Evolutionary conservation across 1,139 yeast species (phyloP), one percentile per base, ranked within the genome.

Genomic region (Nakaseomyces glabratus): DNA sequence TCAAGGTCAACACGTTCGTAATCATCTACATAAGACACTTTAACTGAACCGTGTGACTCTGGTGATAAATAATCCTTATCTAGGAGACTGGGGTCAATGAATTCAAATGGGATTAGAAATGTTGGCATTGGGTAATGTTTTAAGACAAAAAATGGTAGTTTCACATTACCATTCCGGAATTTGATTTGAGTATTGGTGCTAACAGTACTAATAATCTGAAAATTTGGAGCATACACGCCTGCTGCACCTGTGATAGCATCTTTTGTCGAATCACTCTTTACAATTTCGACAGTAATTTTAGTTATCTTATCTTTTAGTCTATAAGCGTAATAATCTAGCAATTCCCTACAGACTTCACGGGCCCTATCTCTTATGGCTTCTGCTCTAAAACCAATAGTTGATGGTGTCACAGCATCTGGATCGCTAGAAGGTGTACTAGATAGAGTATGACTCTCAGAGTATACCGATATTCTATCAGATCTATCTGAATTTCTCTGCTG

Each of bases 201-300:
- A n/a, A 61, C 57, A 2, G 62, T 56, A 14, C 63, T 57, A 3
- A 63, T 45, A 2, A 71, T 44, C 23, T 73, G 71, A 42, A 74
- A 56, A 43, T 70, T 71, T 10, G 84, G 82, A 45, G 66, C 71
- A 49, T 74, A 73, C 20, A 75, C 55, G 33, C 64, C 62, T 36
- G 69, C 63, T 60, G 72, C 69, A 36, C 70, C 72, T 36, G 66
- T 64, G 35, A 75, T 49, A 6, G 73, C 70, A n/a, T 58, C 57
- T 37, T 66, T 69, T 10, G 73, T 51, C 4, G 55, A 46, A 15
- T 45, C 43, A 17, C 51, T 55, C 35, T 60, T 63, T 11, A 73
- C 68, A 41, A 75, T 62, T 45, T 75, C 82, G 10, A 76, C 69
- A 0, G 79, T 72, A 6, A 76, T 56, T 41, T 69, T 69, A 26